Conservation (phyloP, 2,329 filamentous ascomycete genomes). For the Alternaria tenuissima region DNA sequence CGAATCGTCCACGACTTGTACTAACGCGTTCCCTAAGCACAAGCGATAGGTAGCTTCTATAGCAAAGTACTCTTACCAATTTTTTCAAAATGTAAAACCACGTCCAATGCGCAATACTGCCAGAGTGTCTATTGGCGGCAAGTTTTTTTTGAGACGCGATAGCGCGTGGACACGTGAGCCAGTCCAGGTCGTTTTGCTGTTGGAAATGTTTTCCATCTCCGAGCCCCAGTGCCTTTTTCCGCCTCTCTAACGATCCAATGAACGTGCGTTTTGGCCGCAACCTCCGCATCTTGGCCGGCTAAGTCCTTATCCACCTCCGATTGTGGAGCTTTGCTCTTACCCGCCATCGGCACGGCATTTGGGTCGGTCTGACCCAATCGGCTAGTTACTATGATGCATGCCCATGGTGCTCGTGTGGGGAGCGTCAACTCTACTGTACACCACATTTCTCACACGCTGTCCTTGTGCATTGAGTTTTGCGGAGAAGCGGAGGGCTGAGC, state of each 20-base stretch:
- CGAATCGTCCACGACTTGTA: constrained; percentile 45
- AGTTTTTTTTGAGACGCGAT: neutral
- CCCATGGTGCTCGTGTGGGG: constrained; percentile 42
- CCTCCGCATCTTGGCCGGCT: constrained; percentile 32
- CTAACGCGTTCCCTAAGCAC: constrained; percentile 9
- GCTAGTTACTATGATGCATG: constrained; percentile 35
- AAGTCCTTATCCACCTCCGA: constrained; percentile 35
- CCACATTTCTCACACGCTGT: constrained; percentile 4
- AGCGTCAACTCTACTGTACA: constrained; percentile 33
- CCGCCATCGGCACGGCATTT: constrained; percentile 46
- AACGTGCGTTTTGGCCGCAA: constrained; percentile 16
- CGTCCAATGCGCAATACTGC: neutral
- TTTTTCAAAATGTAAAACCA: neutral
- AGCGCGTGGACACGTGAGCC: constrained; percentile 14
- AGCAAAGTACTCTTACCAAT: neutral
- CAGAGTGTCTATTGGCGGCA: neutral
- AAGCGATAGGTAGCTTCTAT: neutral
- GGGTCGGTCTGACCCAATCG: constrained; percentile 35
- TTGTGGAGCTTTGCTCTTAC: constrained; percentile 39
- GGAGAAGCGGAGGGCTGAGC: constrained; percentile 21
- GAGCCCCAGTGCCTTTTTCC: constrained; percentile 19
- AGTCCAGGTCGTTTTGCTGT: neutral
- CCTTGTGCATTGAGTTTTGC: constrained; percentile 22
- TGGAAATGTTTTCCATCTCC: constrained; percentile 35
- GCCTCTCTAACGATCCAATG: constrained; percentile 18